Percentiles rank a stretch among this genome's conserved stretches.
Conservation (phyloP, 805 yeast species). For the Metschnikowia cubensis region DNA sequence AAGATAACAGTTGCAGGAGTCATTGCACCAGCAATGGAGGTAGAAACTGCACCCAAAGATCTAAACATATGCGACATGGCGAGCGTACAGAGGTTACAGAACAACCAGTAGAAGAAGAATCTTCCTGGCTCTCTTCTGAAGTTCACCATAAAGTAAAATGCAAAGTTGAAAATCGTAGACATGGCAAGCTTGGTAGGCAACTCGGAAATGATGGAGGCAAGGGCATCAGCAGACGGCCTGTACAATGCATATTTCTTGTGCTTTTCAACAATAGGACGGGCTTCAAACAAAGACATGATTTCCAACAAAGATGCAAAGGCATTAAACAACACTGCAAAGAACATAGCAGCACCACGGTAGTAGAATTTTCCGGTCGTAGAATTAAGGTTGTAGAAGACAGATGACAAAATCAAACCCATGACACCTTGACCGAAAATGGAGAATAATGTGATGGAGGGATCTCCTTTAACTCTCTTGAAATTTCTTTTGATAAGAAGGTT, state of each 20-base stretch:
- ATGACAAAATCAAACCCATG: constrained; percentile 58
- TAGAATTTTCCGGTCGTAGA: constrained; percentile 52
- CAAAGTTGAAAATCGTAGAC: constrained; percentile 32
- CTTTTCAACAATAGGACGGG: constrained; percentile 63
- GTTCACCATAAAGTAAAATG: constrained; percentile 28
- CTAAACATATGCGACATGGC: constrained; percentile 40
- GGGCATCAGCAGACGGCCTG: constrained; percentile 69
- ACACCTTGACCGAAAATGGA: constrained; percentile 49
- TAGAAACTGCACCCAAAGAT: constrained; percentile 41
- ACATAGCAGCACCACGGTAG: constrained; percentile 60
- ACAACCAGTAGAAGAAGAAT: constrained; percentile 37
- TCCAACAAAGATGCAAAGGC: constrained; percentile 60
- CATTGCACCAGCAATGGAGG: constrained; percentile 39
- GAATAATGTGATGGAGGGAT: constrained; percentile 50
- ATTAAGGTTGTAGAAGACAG: constrained; percentile 52
- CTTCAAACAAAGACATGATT: constrained; percentile 53
- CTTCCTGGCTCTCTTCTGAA: constrained; percentile 35
- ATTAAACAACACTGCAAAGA: constrained; percentile 57
- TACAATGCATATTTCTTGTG: constrained; percentile 71
- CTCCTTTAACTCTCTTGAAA: constrained; percentile 51
- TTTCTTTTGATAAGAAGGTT: constrained; percentile 52
- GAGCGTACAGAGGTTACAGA: constrained; percentile 21
- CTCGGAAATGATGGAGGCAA: constrained; percentile 57
- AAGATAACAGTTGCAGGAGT: constrained; percentile 44
- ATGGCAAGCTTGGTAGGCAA: constrained; percentile 53